phyloP scores from a whole-genome alignment of 2,329 filamentous ascomycete species.

The Aspergillus fumigatiaffinis region DNA sequence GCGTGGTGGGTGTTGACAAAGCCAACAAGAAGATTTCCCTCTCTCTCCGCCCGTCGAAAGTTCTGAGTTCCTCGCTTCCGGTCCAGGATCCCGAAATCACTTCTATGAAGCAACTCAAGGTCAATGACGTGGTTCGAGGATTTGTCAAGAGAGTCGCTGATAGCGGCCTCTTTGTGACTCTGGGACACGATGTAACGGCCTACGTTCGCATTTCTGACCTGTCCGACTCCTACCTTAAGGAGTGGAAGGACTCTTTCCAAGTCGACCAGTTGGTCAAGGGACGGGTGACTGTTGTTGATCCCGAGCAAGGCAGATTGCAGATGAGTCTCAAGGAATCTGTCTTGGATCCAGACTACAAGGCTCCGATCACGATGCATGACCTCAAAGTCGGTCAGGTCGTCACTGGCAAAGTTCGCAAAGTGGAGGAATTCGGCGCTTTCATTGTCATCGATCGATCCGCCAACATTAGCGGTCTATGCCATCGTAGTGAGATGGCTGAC shows the following conservation, averaged over 20 bases:
- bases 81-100: slow-evolving; percentile 78
- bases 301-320: slow-evolving; percentile 67
- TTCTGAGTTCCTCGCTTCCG: slow-evolving; percentile 77
- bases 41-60: slow-evolving; percentile 80
- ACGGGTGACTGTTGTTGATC: slow-evolving; percentile 70
- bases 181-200: slow-evolving; percentile 76
- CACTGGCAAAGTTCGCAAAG: slow-evolving; percentile 86
- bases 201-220: slow-evolving; percentile 84
- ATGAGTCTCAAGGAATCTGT: slow-evolving; percentile 84
- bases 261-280: slow-evolving; percentile 88
- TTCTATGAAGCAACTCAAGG: slow-evolving; percentile 64
- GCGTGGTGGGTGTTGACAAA: slow-evolving; percentile 72
- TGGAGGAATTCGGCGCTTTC: slow-evolving; percentile 93
- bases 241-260: slow-evolving; percentile 89
- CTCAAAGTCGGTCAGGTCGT: slow-evolving; percentile 75
- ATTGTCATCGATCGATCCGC: slow-evolving; percentile 81
- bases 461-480: slow-evolving; percentile 90
- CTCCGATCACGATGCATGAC: slow-evolving; percentile 70
- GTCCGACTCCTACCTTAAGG: slow-evolving; percentile 86
- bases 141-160: slow-evolving; percentile 89
- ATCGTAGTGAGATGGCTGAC: slow-evolving; percentile 88
- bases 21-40: slow-evolving; percentile 80
- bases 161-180: slow-evolving; percentile 79
- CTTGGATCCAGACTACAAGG: slow-evolving; percentile 72
- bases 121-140: slow-evolving; percentile 78